Base-by-base conservation (phyloP, 345 rosid species). In the Cochlearia excelsa region DNA sequence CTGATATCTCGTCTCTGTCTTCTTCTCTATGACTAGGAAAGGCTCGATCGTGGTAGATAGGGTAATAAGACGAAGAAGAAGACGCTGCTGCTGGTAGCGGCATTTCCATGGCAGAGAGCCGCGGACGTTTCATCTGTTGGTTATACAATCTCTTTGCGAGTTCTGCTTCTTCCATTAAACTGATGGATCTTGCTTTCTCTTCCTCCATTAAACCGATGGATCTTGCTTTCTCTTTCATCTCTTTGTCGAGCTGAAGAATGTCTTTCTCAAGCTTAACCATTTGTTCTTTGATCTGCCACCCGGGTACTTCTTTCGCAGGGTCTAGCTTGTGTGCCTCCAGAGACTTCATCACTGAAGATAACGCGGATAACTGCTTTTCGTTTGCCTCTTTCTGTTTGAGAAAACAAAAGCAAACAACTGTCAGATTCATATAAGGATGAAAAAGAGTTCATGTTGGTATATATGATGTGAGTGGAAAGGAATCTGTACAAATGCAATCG, bases 301-400 rank as follows among this genome's bases (percentile, higher is more conserved):
- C 87, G 46, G 84, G 80, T 72, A 81, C 65, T 56, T 76, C 60
- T 72, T 73, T 74, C 9, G 55, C 47, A 3, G 82, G 79, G 56
- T 86, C 92, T 40, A 75, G 66, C 41, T 74, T 75, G 70, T 66
- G 77, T 72, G 70, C 69, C 72, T 84, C 81, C 79, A 82, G 66
- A 74, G 76, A 81, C 73, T 61, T 78, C 63, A 72, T 39, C 9
- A 77, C 77, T 8, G 92, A 81, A 57, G 66, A 72, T 50, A 84
- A 62, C 49, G 66, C 73, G 46, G 66, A 71, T 71, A 84, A 53
- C 2, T 82, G 82, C 54, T 73, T 84, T 56, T 76, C 75, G 28
- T 50, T 71, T 30, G 79, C 88, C 27, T 63, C 75, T 73, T 65
- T 79, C 96, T 86, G 88, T 48, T 48, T 26, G 56, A 60, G 27